A percentile compares a stretch with the other conserved stretches of the same genome.
These are phyloP conservation scores for Steccherinum ochraceum DNA, from an alignment of 768 basidiomycete genomes.

Conservation along the genomic window DNA sequence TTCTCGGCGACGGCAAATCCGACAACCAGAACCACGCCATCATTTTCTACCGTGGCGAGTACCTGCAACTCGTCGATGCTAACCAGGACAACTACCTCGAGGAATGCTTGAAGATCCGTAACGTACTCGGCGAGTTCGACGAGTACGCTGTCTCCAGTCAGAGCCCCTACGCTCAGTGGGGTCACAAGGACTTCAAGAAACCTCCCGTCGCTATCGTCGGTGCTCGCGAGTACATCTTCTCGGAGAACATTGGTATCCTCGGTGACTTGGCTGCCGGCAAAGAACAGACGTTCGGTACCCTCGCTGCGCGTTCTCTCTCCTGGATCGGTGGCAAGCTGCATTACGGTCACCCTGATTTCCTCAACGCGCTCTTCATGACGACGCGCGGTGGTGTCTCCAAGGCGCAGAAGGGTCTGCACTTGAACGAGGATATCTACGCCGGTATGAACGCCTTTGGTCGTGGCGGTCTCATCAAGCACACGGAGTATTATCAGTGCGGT, in stretches of 20 bases:
- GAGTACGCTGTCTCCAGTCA: conserved; percentile 81
- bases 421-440: conserved; percentile 99
- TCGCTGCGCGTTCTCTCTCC: conserved; percentile 91
- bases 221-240: conserved; percentile 99
- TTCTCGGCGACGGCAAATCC: conserved; percentile 97
- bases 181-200: conserved; percentile 80
- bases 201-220: conserved; percentile 96
- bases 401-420: conserved; percentile 97
- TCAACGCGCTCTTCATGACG: conserved; percentile 96
- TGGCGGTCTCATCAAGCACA: conserved; percentile 96
- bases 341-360: conserved; percentile 99
- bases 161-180: conserved; percentile 90
- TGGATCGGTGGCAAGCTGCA: conserved; percentile 99
- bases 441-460: conserved; percentile 98
- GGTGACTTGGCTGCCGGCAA: conserved; percentile 98
- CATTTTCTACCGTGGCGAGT: conserved; percentile 98
- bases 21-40: conserved; percentile 99
- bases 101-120: conserved; percentile 98
- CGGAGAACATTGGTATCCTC: conserved; percentile 98
- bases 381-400: conserved; percentile 98
- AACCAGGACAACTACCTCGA: conserved; percentile 99
- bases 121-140: conserved; percentile 96
- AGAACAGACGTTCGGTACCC: conserved; percentile 98
- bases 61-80: conserved; percentile 97
- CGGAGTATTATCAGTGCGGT: conserved; percentile 98